These are phyloP conservation scores for Agrostemma githago DNA, from an alignment of 148 eudicot species.

Conservation along the genomic window DNA sequence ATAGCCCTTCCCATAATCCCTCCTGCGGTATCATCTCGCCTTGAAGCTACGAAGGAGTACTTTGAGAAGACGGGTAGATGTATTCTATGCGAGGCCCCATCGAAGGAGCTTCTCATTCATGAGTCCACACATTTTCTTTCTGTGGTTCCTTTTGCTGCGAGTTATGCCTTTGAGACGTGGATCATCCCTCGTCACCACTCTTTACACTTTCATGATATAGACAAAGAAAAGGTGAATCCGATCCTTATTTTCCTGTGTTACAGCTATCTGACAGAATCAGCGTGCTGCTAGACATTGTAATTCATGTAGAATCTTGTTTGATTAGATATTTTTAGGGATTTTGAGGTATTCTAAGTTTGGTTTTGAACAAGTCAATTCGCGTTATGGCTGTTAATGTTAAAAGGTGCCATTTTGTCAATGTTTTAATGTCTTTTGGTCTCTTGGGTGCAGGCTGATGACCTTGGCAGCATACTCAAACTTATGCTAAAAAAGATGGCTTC, in stretches of 20 bases:
- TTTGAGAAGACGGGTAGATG: constrained; percentile 76
- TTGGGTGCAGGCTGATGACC: constrained; percentile 72
- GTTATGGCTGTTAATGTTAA: neutral
- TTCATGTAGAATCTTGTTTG: neutral
- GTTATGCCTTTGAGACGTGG: constrained; percentile 92
- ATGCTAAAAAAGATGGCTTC: constrained; percentile 63
- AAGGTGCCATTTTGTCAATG: neutral
- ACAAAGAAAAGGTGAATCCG: constrained; percentile 56
- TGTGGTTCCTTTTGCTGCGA: constrained; percentile 78
- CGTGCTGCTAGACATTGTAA: too few relatives aligned
- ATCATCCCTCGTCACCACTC: constrained; percentile 72
- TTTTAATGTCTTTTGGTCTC: neutral
- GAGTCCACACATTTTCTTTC: constrained; percentile 68
- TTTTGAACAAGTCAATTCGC: too few relatives aligned
- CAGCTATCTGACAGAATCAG: neutral
- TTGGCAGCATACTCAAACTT: constrained; percentile 75
- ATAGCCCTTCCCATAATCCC: constrained; percentile 86
- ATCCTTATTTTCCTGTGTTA: neutral
- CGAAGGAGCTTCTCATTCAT: constrained; percentile 49
- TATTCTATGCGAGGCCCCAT: constrained; percentile 55
- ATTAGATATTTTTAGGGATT: neutral
- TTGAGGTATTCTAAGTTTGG: neutral
- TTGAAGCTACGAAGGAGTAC: constrained; percentile 63
- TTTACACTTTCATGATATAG: constrained; percentile 74
- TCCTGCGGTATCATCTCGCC: constrained; percentile 50